Evolutionary conservation across 345 rosid species (phyloP), one percentile per base, ranked within the genome.

Genomic region (Syzygium aqueum): DNA sequence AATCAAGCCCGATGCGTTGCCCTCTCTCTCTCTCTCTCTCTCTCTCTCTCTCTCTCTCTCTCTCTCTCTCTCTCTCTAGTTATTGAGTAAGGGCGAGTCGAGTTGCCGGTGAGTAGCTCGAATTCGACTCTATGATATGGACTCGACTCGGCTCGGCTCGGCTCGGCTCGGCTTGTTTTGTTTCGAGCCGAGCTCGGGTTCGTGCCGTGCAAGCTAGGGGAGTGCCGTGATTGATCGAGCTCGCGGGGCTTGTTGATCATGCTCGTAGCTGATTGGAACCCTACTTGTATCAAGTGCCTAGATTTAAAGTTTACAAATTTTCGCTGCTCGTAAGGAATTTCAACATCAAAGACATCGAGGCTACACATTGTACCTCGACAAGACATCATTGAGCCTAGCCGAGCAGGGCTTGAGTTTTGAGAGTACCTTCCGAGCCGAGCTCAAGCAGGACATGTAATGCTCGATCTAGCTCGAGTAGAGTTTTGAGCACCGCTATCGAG

Each of bases 241-340:
- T 5, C 6, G 3, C n/a, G 61, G 61, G 33, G 25, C 46, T 67
- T 17, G 7, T 30, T 28, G 15, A 63, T 28, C 15, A 63, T 6
- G 2, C 40, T 0, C 11, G 2, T 37, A 5, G 6, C 2, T 1
- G 14, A 0, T 19, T 0, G 8, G 4, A 37, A 2, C 7, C 14
- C 82, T 73, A 10, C 0, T 19, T 5, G 3, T 19, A 21, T 73
- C 14, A 1, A 73, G 14, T 19, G 12, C 3, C 3, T 17, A 10
- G 1, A 67, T 67, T 8, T 1, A 7, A 22, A 2, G 46, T 3
- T 56, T 4, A 23, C 23, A 10, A 12, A 3, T 23, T 23, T 56
- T 56, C n/a, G 2, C 27, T 1, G 12, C 12, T 30, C 3, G 3
- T 2, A 16, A 16, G 46, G 6, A 59, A 5, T 59, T 5, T 11